These are phyloP conservation scores for Penicillium steckii DNA, from an alignment of 495 filamentous ascomycete species.

Conservation along the genomic window DNA sequence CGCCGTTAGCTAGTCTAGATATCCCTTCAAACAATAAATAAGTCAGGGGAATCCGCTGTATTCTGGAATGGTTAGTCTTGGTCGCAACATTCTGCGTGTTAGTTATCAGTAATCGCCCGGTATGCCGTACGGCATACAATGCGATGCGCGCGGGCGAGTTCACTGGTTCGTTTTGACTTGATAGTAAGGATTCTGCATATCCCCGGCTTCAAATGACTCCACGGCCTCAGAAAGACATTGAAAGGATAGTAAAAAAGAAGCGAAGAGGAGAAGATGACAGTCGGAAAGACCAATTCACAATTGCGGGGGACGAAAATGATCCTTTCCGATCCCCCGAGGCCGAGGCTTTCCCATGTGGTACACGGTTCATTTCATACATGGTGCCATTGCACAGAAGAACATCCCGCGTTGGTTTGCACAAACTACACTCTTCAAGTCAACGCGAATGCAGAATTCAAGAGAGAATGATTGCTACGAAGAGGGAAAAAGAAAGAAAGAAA, in stretches of 20 bases:
- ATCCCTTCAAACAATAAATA: conserved; percentile 3
- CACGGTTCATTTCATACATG: no score
- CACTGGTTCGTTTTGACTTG: no score
- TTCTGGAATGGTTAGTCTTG: conserved; percentile 2
- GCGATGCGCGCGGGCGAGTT: no score
- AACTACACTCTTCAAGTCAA: no score
- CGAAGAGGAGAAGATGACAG: conserved; percentile 2
- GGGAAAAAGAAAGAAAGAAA: not conserved
- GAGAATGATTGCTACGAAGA: not conserved
- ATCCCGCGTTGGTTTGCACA: no score
- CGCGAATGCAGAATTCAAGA: not conserved
- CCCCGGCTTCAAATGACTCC: not conserved
- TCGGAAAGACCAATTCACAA: conserved; percentile 3
- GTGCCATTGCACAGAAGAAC: no score
- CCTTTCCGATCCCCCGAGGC: not conserved
- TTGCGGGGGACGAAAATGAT: conserved; percentile 6
- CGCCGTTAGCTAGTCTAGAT: conserved; percentile 14
- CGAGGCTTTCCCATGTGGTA: conserved; percentile 9
- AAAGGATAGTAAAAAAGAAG: not conserved
- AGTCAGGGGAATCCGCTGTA: not conserved
- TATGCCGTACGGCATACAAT: no score
- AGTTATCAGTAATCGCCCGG: not conserved
- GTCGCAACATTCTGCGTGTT: not conserved
- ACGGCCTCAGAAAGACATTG: not conserved
- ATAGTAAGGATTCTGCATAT: no score